phyloP scores from a whole-genome alignment of 2,329 filamentous ascomycete genomes.

The Colletotrichum sp. region DNA sequence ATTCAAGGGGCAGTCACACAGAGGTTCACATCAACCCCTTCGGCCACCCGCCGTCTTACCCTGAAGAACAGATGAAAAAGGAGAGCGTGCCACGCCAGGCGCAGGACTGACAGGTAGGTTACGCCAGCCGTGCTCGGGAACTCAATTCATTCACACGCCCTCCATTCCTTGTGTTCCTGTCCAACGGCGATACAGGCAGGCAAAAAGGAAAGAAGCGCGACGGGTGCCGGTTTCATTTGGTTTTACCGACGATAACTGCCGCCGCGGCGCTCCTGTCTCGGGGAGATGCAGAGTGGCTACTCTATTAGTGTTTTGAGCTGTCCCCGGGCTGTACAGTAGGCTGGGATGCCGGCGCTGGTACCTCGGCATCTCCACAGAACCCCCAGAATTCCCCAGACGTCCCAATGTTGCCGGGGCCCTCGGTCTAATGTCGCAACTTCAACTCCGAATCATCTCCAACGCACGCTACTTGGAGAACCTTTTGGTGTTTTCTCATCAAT shows the following conservation, averaged over 20 bases:
- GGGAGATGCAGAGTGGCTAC: not conserved
- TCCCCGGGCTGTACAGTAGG: not conserved
- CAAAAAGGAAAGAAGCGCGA: not conserved
- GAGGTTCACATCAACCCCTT: not conserved
- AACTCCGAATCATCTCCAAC: not conserved
- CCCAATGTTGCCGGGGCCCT: not conserved
- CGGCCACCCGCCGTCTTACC: not conserved
- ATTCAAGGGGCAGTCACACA: not conserved
- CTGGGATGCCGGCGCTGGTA: not conserved
- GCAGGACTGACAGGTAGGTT: not conserved
- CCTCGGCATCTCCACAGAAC: slow-evolving; percentile 15
- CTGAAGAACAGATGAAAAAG: not conserved
- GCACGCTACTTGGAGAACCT: not conserved
- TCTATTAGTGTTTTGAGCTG: not conserved
- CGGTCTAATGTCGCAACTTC: not conserved
- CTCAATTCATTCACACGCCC: not conserved
- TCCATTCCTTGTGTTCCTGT: not conserved
- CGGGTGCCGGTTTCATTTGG: not conserved
- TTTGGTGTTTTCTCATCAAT: not conserved
- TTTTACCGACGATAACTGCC: slow-evolving; percentile 22
- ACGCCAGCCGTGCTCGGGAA: not conserved
- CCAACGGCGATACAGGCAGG: not conserved
- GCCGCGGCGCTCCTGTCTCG: not conserved
- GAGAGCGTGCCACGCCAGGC: not conserved
- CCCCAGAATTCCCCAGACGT: not conserved